These are phyloP conservation scores for Pseudocercospora cruenta DNA, from an alignment of 2,329 filamentous ascomycete genomes.

Conservation along the genomic window DNA sequence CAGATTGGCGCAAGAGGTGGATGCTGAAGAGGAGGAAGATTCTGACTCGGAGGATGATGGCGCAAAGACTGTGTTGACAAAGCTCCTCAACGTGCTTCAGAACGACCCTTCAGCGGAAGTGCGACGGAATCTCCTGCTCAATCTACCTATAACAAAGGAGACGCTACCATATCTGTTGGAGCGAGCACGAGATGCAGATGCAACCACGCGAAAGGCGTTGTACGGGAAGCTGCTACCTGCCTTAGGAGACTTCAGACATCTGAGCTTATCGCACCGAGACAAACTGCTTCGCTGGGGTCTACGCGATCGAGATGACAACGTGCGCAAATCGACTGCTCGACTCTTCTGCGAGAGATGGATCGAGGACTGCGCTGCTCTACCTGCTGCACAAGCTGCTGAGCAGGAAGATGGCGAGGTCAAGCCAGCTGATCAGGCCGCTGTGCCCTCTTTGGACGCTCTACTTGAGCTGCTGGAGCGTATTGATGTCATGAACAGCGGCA, in stretches of 20 bases:
- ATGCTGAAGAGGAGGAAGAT: slow-evolving; percentile 67
- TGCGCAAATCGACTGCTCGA: slow-evolving; percentile 85
- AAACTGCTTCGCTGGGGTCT: slow-evolving; percentile 94
- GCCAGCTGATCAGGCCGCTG: slow-evolving; percentile 50
- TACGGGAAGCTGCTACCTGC: slow-evolving; percentile 86
- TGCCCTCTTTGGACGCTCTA: slow-evolving; percentile 78
- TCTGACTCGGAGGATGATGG: slow-evolving; percentile 68
- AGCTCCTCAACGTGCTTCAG: slow-evolving; percentile 83
- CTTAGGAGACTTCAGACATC: slow-evolving; percentile 88
- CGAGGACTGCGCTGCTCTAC: slow-evolving; percentile 80
- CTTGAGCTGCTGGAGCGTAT: slow-evolving; percentile 91
- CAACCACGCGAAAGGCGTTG: slow-evolving; percentile 78
- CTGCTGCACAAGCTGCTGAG: slow-evolving; percentile 61
- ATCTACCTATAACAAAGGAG: slow-evolving; percentile 80
- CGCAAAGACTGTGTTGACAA: slow-evolving; percentile 73
- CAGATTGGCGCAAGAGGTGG: slow-evolving; percentile 73
- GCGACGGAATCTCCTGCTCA: slow-evolving; percentile 81
- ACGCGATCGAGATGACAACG: slow-evolving; percentile 89
- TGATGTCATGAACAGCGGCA: slow-evolving; percentile 86
- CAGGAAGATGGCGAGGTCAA: slow-evolving; percentile 57
- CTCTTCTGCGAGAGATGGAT: slow-evolving; percentile 97
- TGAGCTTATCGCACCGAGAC: slow-evolving; percentile 91
- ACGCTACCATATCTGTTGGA: slow-evolving; percentile 89
- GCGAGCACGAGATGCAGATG: slow-evolving; percentile 84
- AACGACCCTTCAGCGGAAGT: slow-evolving; percentile 96